Conservation (phyloP, 1,139 yeast species). For the Nakaseomyces sp. region DNA sequence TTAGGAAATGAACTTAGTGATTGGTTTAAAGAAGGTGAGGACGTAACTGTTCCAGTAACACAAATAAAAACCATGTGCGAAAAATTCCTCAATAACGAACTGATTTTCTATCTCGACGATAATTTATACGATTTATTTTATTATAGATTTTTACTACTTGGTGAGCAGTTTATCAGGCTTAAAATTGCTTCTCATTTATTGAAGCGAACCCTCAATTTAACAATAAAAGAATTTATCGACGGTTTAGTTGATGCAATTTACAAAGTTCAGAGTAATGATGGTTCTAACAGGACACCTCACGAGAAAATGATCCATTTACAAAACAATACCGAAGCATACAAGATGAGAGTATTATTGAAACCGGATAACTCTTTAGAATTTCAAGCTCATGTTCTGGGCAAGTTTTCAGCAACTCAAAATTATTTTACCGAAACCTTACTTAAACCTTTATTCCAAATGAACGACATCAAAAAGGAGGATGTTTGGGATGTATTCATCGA, state of each 20-base stretch:
- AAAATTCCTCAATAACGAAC: not conserved
- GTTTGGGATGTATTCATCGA: constrained; percentile 61
- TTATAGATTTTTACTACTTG: constrained; percentile 49
- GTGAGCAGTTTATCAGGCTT: constrained; percentile 56
- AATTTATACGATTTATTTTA: constrained; percentile 14
- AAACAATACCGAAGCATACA: constrained; percentile 37
- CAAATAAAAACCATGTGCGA: not conserved
- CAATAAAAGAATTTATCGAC: constrained; percentile 37
- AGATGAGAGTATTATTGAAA: constrained; percentile 43
- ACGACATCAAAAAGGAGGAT: not conserved
- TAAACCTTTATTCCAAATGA: not conserved
- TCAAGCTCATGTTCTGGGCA: constrained; percentile 36
- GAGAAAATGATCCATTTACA: constrained; percentile 15
- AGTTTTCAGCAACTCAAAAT: not conserved
- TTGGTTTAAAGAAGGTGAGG: not conserved
- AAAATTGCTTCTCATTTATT: constrained; percentile 49
- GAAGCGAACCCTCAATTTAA: constrained; percentile 39
- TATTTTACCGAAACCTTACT: not conserved
- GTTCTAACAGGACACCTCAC: constrained; percentile 17
- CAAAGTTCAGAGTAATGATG: constrained; percentile 12
- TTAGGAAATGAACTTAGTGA: not conserved
- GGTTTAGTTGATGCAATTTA: constrained; percentile 34
- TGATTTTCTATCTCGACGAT: constrained; percentile 7
- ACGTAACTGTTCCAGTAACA: not conserved
- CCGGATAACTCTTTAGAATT: constrained; percentile 33